Evolutionary conservation across 169 alveolate genomes (phyloP).

Genomic region (Plasmodium gaboni): DNA sequence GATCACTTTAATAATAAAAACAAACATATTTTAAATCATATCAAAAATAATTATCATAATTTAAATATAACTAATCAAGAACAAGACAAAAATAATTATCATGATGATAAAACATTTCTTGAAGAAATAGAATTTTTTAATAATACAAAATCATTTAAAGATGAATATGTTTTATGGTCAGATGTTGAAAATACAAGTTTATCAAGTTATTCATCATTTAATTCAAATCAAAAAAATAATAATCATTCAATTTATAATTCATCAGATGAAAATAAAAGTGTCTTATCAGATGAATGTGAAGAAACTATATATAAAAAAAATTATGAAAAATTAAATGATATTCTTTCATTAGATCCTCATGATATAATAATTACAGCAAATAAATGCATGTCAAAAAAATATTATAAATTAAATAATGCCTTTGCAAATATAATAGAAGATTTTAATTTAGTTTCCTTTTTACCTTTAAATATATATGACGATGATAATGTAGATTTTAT

Average conservation of each 20-base stretch:
- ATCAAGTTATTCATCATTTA: conserved; percentile 38
- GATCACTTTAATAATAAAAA: background rate
- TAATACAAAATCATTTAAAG: conserved; percentile 32
- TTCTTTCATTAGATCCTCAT: conserved; percentile 69
- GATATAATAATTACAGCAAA: conserved; percentile 67
- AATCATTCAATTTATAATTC: background rate
- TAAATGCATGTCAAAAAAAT: conserved; percentile 81
- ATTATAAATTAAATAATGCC: conserved; percentile 82
- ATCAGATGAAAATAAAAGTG: conserved; percentile 25
- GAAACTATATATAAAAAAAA: conserved; percentile 64
- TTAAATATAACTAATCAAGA: background rate
- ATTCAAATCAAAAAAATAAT: conserved; percentile 1
- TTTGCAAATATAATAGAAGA: conserved; percentile 85
- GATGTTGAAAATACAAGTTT: conserved; percentile 54
- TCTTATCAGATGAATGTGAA: conserved; percentile 29
- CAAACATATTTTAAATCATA: background rate
- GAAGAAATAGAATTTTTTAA: conserved; percentile 43
- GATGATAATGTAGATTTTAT: conserved; percentile 84
- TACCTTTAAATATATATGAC: conserved; percentile 85
- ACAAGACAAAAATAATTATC: background rate
- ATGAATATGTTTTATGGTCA: conserved; percentile 50
- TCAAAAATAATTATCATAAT: background rate
- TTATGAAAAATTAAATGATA: conserved; percentile 76
- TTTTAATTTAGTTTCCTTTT: conserved; percentile 83
- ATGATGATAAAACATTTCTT: conserved; percentile 22